Evolutionary conservation across 2,329 filamentous ascomycete genomes (phyloP), one percentile per base, ranked within the genome.

Genomic region (Trichoderma afroharzianum): DNA sequence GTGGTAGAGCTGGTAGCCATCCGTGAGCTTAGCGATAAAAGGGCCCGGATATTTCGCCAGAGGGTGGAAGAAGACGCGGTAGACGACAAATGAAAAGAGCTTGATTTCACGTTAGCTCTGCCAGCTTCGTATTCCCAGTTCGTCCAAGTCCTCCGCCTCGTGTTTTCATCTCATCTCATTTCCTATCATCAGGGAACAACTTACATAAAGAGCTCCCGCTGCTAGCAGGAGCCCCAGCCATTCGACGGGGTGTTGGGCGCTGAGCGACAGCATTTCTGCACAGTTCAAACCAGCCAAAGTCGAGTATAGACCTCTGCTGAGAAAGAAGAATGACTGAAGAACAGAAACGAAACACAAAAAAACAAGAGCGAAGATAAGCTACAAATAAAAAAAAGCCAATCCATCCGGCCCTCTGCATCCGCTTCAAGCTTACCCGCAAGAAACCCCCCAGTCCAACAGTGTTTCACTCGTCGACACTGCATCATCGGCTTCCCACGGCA

Each of bases 1-100:
- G 75, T 94, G 90, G 79, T 93, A 95, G 33, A 92, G 86, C 78
- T 90, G 88, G 76, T 91, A 87, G 74, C 83, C 87, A 76, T 90
- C 85, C n/a, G 89, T 90, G 75, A 91, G 80, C 77, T 88, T 90
- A 71, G 88, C 89, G 55, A 91, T 77, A 62, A 90, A 81, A 0
- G 90, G 91, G 1, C 90, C 90, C 1, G 90, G 90, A 74, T 91
- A 91, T 71, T 87, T 88, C 21, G 89, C 85, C 11, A 92, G 81
- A 4, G 90, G 90, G 76, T 92, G 90, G 78, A 91, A 87, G 78
- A 85, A 89, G 71, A 91, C 75, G 70, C 88, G 83, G 77, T 91
- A 91, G 57, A 88, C 75, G 64, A 85, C 77, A 33, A 88, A 76
- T 53, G 79, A 80, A 68, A 80, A 72, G 58, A 78, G 76, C 85